Evolutionary conservation across 352 stramenopile genomes (phyloP), one percentile per base, ranked within the genome.

Genomic region (Thalassiosira mediterranea): DNA sequence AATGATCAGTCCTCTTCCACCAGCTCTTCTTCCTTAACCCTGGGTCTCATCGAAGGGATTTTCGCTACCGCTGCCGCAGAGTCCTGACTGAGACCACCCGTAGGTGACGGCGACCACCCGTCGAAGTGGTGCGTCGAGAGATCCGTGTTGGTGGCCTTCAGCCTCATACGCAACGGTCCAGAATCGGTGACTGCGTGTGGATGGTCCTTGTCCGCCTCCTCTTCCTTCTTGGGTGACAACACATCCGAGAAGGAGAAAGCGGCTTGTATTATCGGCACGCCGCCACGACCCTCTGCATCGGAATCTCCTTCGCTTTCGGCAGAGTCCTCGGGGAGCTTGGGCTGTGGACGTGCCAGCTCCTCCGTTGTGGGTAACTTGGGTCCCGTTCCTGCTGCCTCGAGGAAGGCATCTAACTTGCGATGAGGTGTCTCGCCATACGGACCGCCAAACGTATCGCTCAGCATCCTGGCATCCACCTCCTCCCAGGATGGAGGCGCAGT

Each of bases 101-200:
- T 44, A 15, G 37, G 37, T 15, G 37, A 44, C 37, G 8, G 37
- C 37, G n/a, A n/a, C 72, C 72, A 80, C 37, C 57, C 44, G 62
- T 80, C 72, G 46, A 80, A 80, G 51, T 80, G 72, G 64, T 75
- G 72, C 21, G 72, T 80, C 13, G 72, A 80, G 10, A 73, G 52
- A 56, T 80, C 72, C 0, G 51, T 40, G 26, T 65, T 44, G 15
- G 40, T 61, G 21, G 56, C 13, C 51, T 80, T 80, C 13, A 75
- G 62, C 51, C 72, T 73, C 72, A 75, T 75, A 46, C 72, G 13
- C n/a, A 80, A 44, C 47, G 72, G 72, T 21, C 72, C 63, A 44
- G 72, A 80, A 42, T 80, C 72, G 1, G 72, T 80, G 21, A 80
- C 63, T 2, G 59, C 63, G 2, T 44, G 52, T 15, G 62, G 54